Percentiles rank a stretch among this genome's conserved stretches.
phyloP scores from a whole-genome alignment of 2,329 filamentous ascomycete species.

The Pleoardoris graminearum region DNA sequence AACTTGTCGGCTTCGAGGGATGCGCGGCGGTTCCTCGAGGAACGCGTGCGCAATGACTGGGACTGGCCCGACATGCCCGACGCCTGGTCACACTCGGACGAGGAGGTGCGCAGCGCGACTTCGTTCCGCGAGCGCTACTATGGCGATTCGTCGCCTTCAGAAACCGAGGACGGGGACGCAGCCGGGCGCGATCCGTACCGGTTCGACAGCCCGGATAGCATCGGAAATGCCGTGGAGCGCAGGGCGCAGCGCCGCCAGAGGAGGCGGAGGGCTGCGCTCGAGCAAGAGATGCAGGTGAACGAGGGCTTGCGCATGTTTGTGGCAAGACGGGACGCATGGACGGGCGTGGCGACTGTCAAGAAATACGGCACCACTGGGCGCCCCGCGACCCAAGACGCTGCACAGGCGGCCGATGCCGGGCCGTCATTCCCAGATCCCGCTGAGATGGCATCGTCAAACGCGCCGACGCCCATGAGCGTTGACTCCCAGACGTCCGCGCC shows the following conservation, averaged over 20 bases:
- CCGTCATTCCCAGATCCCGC: neutral
- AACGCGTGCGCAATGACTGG: slow-evolving; percentile 52
- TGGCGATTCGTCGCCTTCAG: slow-evolving; percentile 38
- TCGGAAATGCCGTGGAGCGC: slow-evolving; percentile 43
- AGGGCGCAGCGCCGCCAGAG: slow-evolving; percentile 40
- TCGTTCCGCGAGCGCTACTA: slow-evolving; percentile 52
- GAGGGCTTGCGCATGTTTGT: slow-evolving; percentile 79
- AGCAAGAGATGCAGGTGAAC: slow-evolving; percentile 67
- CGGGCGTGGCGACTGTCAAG: slow-evolving; percentile 64
- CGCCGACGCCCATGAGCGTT: slow-evolving; percentile 6
- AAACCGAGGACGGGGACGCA: slow-evolving; percentile 18
- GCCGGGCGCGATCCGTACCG: slow-evolving; percentile 36
- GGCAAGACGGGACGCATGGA: slow-evolving; percentile 80
- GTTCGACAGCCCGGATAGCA: slow-evolving; percentile 52
- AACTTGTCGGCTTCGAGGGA: slow-evolving; percentile 50
- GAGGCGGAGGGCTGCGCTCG: slow-evolving; percentile 42
- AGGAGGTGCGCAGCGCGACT: slow-evolving; percentile 35
- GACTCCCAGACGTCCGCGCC: slow-evolving; percentile 8
- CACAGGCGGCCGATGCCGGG: neutral
- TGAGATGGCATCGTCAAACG: slow-evolving; percentile 48
- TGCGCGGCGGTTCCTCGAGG: slow-evolving; percentile 47
- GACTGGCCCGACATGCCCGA: slow-evolving; percentile 43
- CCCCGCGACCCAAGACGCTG: neutral
- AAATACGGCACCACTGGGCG: slow-evolving; percentile 27
- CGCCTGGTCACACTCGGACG: slow-evolving; percentile 39